Evolutionary conservation across 805 yeast genomes (phyloP), one percentile per base, ranked within the genome.

Genomic region (Barnettozyma siamensis): DNA sequence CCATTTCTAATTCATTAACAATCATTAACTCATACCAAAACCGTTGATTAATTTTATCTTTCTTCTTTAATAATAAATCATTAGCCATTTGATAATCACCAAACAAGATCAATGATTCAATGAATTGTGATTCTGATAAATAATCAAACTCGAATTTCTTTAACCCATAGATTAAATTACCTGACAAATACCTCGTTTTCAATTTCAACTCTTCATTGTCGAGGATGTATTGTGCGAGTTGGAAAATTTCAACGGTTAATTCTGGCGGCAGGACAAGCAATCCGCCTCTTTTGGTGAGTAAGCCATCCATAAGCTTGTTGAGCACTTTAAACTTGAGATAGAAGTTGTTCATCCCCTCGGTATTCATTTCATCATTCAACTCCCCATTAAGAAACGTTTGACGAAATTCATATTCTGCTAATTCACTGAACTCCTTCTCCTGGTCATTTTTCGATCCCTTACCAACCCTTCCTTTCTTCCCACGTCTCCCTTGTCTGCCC

Each of bases 11-110:
- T 35, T 65, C 60, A 6, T 71, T 59, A 43, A 61, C 62, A 41
- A 68, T 58, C n/a, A 78, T 75, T 19, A 69, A 42, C 38, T 75
- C 80, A 43, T 60, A 58, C 81, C 81, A 76, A 66, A 77, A 76
- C 40, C 77, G 54, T 43, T 72, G 67, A 24, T 68, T 65, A 6
- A 61, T 52, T 26, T 66, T 66, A 2, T 46, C 54, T 35, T 58
- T 52, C 40, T 68, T 58, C 1, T 67, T 52, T 15, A 54, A 46
- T 47, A 67, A 69, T 16, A 75, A 54, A 8, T 56, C 45, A 7
- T 54, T 53, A 0, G 78, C 79, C 29, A 60, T 57, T 8, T 56
- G 46, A 40, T 51, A 56, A 4, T 65, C 47, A 2, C 60, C 59
- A 46, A 56, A 60, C 7, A 57, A 52, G 16, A 69, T 52, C 32